These are phyloP conservation scores for Ensete glaucum DNA, from an alignment of 176 grass and related monocot genomes.

Conservation along the genomic window DNA sequence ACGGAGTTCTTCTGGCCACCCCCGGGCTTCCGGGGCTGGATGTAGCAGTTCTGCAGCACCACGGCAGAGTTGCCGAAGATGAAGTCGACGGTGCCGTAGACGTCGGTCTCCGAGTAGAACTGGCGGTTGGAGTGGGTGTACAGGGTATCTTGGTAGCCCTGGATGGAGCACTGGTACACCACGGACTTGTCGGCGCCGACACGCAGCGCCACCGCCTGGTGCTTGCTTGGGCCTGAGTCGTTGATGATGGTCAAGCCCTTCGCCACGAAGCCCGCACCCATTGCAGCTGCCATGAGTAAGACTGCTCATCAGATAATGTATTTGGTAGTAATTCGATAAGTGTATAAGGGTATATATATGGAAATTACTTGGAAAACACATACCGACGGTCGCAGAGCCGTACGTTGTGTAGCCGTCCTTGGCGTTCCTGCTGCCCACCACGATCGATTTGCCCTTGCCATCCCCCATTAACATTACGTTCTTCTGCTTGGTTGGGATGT, in stretches of 20 bases:
- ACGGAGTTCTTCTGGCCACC: slow-evolving; percentile 33
- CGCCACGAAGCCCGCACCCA: slow-evolving; percentile 66
- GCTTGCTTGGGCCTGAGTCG: slow-evolving; percentile 41
- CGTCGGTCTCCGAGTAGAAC: slow-evolving; percentile 36
- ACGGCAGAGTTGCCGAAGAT: slow-evolving; percentile 69
- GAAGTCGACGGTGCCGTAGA: slow-evolving; percentile 77
- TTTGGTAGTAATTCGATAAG: no score
- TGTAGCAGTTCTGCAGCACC: slow-evolving; percentile 53
- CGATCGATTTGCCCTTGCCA: slow-evolving; percentile 70
- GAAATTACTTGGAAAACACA: background rate
- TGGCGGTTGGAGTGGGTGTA: slow-evolving; percentile 67
- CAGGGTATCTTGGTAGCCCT: slow-evolving; percentile 74
- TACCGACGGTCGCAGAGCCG: slow-evolving; percentile 77
- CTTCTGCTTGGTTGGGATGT: slow-evolving; percentile 36
- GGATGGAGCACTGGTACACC: slow-evolving; percentile 55
- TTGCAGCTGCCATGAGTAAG: slow-evolving; percentile 29
- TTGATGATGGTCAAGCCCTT: slow-evolving; percentile 65
- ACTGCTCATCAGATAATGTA: background rate
- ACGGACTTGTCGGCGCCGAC: slow-evolving; percentile 55
- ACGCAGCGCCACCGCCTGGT: slow-evolving; percentile 56
- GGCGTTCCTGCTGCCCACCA: slow-evolving; percentile 40
- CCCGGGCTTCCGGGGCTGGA: slow-evolving; percentile 33
- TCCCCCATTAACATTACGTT: slow-evolving; percentile 79
- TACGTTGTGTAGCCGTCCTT: slow-evolving; percentile 54
- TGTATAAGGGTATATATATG: no score